Evolutionary conservation across 306 rosid species (phyloP).

Genomic region (Ochetophila trinervis): DNA sequence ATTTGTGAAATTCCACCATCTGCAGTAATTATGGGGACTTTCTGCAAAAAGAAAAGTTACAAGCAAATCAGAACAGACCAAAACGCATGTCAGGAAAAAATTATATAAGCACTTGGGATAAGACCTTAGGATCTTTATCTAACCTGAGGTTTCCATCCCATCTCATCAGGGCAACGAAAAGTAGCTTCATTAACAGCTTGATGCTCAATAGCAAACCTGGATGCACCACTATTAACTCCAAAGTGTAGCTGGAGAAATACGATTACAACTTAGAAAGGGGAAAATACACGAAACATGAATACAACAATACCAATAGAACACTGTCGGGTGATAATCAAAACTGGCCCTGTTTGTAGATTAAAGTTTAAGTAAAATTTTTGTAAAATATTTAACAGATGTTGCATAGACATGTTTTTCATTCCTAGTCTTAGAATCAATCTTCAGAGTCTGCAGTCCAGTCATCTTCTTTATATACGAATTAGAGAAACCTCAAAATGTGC

Average conservation of each 20-base stretch:
- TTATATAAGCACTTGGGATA: neutral
- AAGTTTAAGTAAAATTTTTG: no score
- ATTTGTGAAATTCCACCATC: conserved; percentile 61
- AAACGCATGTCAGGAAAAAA: conserved; percentile 5
- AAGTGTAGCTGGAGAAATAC: conserved; percentile 66
- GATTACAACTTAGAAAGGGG: conserved; percentile 9
- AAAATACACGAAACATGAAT: conserved; percentile 8
- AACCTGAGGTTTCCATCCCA: conserved; percentile 99
- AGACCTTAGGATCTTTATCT: conserved; percentile 9
- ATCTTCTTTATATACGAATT: neutral
- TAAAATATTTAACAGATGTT: no score
- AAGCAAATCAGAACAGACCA: conserved; percentile 18
- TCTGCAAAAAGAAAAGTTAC: conserved; percentile 54
- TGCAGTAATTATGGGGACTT: conserved; percentile 68
- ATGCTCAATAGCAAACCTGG: conserved; percentile 86
- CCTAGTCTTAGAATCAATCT: no score
- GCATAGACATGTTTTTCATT: neutral
- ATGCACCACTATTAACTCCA: conserved; percentile 95
- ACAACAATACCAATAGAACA: neutral
- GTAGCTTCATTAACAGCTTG: conserved; percentile 96
- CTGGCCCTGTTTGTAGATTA: neutral
- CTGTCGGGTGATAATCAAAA: neutral
- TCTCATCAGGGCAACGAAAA: conserved; percentile 93
- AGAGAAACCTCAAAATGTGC: neutral
- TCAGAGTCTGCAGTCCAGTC: no score